These are phyloP conservation scores for Psilocybe mexicana DNA, from an alignment of 1,284 basidiomycete species.

Conservation along the genomic window DNA sequence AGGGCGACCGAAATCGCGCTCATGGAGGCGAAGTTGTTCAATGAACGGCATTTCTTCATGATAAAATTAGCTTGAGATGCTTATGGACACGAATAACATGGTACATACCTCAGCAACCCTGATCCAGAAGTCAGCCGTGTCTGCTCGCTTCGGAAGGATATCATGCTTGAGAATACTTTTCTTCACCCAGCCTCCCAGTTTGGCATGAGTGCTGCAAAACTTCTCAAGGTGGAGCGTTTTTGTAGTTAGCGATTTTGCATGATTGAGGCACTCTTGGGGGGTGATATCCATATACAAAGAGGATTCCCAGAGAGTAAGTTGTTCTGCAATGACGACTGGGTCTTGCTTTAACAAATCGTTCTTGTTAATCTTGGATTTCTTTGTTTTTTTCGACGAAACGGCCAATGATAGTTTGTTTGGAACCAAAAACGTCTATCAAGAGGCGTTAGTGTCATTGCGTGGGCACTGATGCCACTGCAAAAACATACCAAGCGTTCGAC, in stretches of 20 bases:
- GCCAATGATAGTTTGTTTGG: conserved; percentile 23
- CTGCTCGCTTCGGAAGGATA: conserved; percentile 50
- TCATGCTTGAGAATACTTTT: conserved; percentile 55
- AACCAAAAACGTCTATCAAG: conserved; percentile 31
- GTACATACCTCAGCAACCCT: conserved; percentile 72
- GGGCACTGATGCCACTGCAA: conserved; percentile 2
- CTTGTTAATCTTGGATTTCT: conserved; percentile 45
- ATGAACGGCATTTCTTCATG: conserved; percentile 58
- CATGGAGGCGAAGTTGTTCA: conserved; percentile 71
- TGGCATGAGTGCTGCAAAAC: conserved; percentile 63
- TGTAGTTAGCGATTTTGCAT: conserved; percentile 42
- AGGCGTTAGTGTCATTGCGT: background rate
- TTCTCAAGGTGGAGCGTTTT: conserved; percentile 45
- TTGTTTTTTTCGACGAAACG: conserved; percentile 35
- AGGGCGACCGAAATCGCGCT: conserved; percentile 66
- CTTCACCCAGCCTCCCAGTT: conserved; percentile 67
- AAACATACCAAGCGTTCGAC: conserved; percentile 57
- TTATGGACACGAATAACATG: conserved; percentile 21
- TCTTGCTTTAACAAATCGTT: conserved; percentile 57
- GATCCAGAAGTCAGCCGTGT: conserved; percentile 73
- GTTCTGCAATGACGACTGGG: conserved; percentile 59
- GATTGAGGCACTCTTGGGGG: conserved; percentile 61
- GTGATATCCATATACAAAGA: conserved; percentile 58
- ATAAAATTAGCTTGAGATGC: conserved; percentile 7
- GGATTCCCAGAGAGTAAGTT: conserved; percentile 61